phyloP scores from a whole-genome alignment of 1,284 basidiomycete genomes.

The Apiotrichum montevideense region DNA sequence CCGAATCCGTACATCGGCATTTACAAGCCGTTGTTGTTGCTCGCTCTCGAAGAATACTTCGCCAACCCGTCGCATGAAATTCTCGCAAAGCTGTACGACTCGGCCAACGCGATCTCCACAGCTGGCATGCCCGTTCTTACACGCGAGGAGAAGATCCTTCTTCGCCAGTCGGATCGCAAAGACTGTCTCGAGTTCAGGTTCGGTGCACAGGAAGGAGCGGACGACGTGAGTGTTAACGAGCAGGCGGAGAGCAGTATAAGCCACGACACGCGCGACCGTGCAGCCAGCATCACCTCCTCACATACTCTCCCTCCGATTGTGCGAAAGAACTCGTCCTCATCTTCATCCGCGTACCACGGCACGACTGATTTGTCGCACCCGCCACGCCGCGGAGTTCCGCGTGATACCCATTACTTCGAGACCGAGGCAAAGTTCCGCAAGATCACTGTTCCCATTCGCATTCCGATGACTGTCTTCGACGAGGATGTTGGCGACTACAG shows the following conservation, averaged over 20 bases:
- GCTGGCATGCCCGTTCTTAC: constrained; percentile 68
- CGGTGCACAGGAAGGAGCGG: constrained; percentile 9
- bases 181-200: constrained; percentile 85
- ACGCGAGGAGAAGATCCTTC: constrained; percentile 76
- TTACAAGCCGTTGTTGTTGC: constrained; percentile 92
- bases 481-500: constrained; percentile 99
- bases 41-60: constrained; percentile 95
- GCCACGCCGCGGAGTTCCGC: constrained; percentile 47
- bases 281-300: constrained; percentile 5
- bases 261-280: background rate
- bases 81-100: constrained; percentile 79
- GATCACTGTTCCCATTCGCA: constrained; percentile 74
- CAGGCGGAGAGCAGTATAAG: background rate
- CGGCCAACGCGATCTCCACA: constrained; percentile 88
- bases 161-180: constrained; percentile 82
- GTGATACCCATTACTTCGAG: constrained; percentile 91
- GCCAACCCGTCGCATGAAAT: constrained; percentile 77
- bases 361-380: constrained; percentile 3
- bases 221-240: constrained; percentile 5
- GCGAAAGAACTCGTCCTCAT: constrained; percentile 14
- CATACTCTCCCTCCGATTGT: constrained; percentile 2
- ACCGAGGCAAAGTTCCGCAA: constrained; percentile 70
- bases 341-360: constrained; percentile 4
- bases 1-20: constrained; percentile 94
- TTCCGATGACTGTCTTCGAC: constrained; percentile 75